Conservation (phyloP, 2,329 filamentous ascomycete genomes). For the Xenoacremonium recifei region DNA sequence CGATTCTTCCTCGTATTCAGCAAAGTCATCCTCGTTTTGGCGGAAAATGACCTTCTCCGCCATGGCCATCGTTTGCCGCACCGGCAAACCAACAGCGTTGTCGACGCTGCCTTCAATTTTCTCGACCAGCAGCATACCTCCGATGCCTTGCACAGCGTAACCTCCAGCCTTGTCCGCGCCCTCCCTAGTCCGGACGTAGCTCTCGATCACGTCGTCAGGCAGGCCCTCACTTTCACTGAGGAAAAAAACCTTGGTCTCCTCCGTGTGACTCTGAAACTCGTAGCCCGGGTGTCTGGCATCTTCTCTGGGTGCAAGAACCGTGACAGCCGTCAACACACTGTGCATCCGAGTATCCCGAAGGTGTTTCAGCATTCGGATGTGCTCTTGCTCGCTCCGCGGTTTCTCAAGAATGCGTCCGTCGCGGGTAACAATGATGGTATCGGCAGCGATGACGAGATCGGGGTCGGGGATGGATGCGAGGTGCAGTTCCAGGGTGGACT, state of each 20-base stretch:
- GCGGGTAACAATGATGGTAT: conserved; percentile 82
- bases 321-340: conserved; percentile 83
- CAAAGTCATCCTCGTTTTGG: conserved; percentile 63
- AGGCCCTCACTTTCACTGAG: conserved; percentile 59
- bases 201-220: conserved; percentile 77
- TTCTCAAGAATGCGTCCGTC: conserved; percentile 86
- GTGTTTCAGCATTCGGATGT: conserved; percentile 78
- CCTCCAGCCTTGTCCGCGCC: conserved; percentile 95
- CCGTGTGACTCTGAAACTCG: conserved; percentile 73
- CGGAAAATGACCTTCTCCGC: conserved; percentile 86
- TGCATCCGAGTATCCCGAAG: conserved; percentile 76
- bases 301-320: conserved; percentile 76
- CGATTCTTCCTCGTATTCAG: conserved; percentile 45
- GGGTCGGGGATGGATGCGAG: conserved; percentile 61
- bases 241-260: conserved; percentile 92
- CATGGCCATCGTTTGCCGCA: conserved; percentile 73
- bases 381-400: conserved; percentile 76
- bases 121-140: conserved; percentile 82
- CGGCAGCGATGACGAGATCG: conserved; percentile 81
- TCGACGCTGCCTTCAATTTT: conserved; percentile 87
- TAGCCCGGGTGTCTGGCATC: conserved; percentile 85
- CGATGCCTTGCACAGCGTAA: conserved; percentile 89
- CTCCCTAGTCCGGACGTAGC: conserved; percentile 80
- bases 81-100: conserved; percentile 89
- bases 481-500: conserved; percentile 42